Base-by-base conservation (phyloP, 179 eudicot genomes). In the Carnegiea gigantea region DNA sequence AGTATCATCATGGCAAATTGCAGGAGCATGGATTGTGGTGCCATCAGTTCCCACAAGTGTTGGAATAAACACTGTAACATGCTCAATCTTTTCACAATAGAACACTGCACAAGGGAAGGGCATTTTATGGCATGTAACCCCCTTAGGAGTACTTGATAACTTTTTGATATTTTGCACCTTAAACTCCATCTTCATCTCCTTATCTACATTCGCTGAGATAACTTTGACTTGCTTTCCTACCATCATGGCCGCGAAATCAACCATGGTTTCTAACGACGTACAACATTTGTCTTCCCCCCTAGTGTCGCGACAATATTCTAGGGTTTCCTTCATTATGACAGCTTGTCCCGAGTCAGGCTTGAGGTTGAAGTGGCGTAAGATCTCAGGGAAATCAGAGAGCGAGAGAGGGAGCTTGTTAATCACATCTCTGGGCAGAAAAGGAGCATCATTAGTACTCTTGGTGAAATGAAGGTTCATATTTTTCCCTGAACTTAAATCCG, bases 191-290 rank as follows among this genome's bases (percentile, higher is more conserved):
- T 60, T 73, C 2, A 73, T 53, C 7, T 78, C 89, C 28, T 83
- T 83, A 2, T 83, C 82, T 0, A 85, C 83, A 24, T 80, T 84
- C 7, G 91, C 85, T 1, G 92, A 89, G 33, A 91, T 72, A n/a
- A 92, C 92, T 6, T 74, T 70, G 23, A 87, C 88, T 1, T 78
- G 80, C 57, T 54, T 79, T 36, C 97, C 97, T 21, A 89, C 82
- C 75, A 83, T 89, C 0, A 92, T 82, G 24, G 82, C 81, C 76
- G 85, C 84, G 80, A 87, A 94, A 82, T 92, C 98, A 0, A 94
- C 75, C 98, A 94, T 94, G 1, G 95, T 86, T 79, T 94, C 98
- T 67, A 94, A 70, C 1, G 97, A 94, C 51, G 92, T 90, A 54
- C 97, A 94, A 33, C 86, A 87, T 67, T 91, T 91, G 70, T 92